phyloP scores from a whole-genome alignment of 345 rosid species.

The Erodium maritimum region DNA sequence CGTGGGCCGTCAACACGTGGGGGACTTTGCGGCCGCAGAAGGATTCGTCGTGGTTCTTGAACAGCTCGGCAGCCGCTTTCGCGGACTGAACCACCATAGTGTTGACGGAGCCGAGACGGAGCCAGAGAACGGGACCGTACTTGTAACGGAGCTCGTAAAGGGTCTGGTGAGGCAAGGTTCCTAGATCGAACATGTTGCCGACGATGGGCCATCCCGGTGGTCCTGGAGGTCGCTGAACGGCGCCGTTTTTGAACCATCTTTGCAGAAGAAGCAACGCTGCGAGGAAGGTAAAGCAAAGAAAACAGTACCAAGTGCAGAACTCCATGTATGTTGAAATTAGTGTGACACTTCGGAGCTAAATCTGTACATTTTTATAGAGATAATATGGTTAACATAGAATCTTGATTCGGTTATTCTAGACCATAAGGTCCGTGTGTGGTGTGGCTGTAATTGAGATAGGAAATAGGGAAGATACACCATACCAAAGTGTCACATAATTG shows the following conservation, averaged over 20 bases:
- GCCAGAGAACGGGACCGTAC: constrained; percentile 41
- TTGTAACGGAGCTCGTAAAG: constrained; percentile 19
- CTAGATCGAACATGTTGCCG: constrained; percentile 44
- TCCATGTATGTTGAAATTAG: too few species aligned
- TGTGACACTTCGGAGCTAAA: too few species aligned
- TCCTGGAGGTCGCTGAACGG: constrained; percentile 35
- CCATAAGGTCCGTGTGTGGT: too few species aligned
- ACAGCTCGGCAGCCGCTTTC: constrained; percentile 30
- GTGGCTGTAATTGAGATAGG: too few species aligned
- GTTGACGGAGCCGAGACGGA: constrained; percentile 31
- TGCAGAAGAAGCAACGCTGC: constrained; percentile 1
- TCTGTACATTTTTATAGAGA: too few species aligned
- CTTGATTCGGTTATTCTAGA: too few species aligned
- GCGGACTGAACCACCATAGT: constrained; percentile 40
- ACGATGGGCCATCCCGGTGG: constrained; percentile 52
- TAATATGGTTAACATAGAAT: too few species aligned
- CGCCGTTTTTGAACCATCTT: neutral
- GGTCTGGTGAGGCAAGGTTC: constrained; percentile 38
- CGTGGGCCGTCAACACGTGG: constrained; percentile 28
- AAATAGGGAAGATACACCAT: too few species aligned
- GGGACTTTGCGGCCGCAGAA: constrained; percentile 35
- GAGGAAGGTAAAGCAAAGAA: too few species aligned
- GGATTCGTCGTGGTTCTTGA: constrained; percentile 44
- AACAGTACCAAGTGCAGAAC: too few species aligned
- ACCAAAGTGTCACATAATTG: too few species aligned